Percentiles rank a stretch among this genome's conserved stretches.
phyloP scores from a whole-genome alignment of 176 grass and related monocot species.

The Carex scoparia region DNA sequence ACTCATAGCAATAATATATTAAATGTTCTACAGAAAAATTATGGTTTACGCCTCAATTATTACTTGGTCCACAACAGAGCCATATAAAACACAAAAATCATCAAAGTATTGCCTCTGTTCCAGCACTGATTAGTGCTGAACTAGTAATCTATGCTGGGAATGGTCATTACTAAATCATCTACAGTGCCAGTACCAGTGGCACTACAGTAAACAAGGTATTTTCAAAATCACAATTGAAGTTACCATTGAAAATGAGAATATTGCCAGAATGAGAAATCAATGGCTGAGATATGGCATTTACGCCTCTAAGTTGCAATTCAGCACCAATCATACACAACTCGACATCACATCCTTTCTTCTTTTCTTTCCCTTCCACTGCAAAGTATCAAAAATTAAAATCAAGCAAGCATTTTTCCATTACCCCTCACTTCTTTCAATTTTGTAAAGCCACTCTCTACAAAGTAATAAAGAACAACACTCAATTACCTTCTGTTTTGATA shows the following conservation, averaged over 20 bases:
- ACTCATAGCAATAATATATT: background rate
- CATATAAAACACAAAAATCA: background rate
- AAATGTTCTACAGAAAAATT: background rate
- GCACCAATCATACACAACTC: slow-evolving; percentile 65
- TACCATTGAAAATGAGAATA: slow-evolving; percentile 91
- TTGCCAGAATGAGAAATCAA: slow-evolving; percentile 42
- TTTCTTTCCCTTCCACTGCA: background rate
- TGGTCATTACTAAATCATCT: background rate
- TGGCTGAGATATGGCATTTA: slow-evolving; percentile 51
- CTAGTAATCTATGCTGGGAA: background rate
- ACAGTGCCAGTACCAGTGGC: background rate
- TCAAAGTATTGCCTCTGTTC: background rate
- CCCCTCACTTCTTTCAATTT: background rate
- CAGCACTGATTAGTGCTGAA: background rate
- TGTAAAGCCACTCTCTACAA: background rate
- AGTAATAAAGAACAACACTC: background rate
- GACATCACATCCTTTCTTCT: background rate
- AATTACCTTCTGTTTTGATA: slow-evolving; percentile 25
- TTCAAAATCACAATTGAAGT: background rate
- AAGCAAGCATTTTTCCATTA: background rate
- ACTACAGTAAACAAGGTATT: background rate
- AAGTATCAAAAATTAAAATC: background rate
- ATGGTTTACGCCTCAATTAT: background rate
- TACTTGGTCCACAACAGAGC: background rate
- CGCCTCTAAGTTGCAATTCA: slow-evolving; percentile 71